Base-by-base conservation (phyloP, 768 basidiomycete species). In the Termitomyces sp. region DNA sequence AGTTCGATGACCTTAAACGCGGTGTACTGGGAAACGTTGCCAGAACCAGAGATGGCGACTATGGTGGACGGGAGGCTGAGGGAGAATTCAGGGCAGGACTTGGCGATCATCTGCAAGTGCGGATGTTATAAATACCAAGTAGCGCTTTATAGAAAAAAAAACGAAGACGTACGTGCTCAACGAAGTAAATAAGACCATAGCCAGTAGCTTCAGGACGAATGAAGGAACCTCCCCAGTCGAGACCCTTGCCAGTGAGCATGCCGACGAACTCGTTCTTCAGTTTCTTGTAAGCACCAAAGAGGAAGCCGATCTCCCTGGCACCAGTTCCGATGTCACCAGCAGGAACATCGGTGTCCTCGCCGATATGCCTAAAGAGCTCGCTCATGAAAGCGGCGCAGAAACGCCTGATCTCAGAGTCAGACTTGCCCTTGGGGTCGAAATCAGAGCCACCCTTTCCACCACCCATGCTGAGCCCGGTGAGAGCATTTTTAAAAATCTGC, bases 381-480 rank as follows among this genome's bases (percentile, higher is more conserved):
- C 75, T 72, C 89, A 90, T 90, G 80, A 91, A 91, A 28, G 88
- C 74, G 46, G 74, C 68, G 73, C 86, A 88, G 82, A 91, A 91
- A 55, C 84, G 79, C 64, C 88, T 78, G 71, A 90, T 89, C 76
- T 90, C 89, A 67, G 71, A 75, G 77, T 90, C 89, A 20, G 84
- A 85, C 76, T 88, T 89, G 70, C 89, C 88, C 83, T 90, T 91
- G 72, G 89, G 89, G 77, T 90, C 87, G 68, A 91, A 91, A 78
- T 91, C 89, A 58, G 81, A 82, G 42, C 89, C 89, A 75, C 89
- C 89, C 78, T 91, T 91, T 62, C 86, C 89, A 65, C 89, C 89
- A 66, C 89, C 89, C 87, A 90, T 90, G 75, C 77, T 83, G 58
- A 90, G 77, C 36, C 89, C 89, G 15, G 89, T 90, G 32, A 91